Evolutionary conservation across 441 rosid genomes (phyloP), one percentile per base, ranked within the genome.

Genomic region (Brassica balearica): DNA sequence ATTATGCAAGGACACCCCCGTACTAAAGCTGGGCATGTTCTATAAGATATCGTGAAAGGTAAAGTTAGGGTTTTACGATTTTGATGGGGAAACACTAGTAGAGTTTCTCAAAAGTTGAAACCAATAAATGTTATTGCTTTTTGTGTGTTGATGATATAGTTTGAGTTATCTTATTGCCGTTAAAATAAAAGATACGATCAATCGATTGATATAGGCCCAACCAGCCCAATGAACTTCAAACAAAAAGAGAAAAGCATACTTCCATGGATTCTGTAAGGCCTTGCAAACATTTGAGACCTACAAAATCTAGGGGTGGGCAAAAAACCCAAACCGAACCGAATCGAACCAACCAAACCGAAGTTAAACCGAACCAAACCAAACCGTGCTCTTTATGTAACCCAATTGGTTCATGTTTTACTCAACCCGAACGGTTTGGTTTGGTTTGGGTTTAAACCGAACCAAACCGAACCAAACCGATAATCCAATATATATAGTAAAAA

Each of bases 231-330:
- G 34, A 23, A 60, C 15, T 22, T 14, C 64, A 25, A 55, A 61
- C 34, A 3, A 5, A 25, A 25, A 25, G 27, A 25, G 27, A 25
- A 3, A 25, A 25, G 27, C 23, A 27, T 51, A 25, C 15, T 27
- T 56, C 20, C 65, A 17, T 8, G 29, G 64, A 69, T 53, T 55
- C 6, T 69, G 48, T 53, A 34, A 64, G 77, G 58, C 77, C 56
- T 61, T 69, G 17, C 25, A 46, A 46, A 36, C 25, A 27, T 19
- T 48, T 25, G 59, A 76, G 17, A 63, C 43, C 46, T 62, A 34
- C 22, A 69, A 60, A 60, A 63, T 15, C 17, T 46, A 29, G 17
- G 41, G 17, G 17, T 15, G 17, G 17, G 17, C 17, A 15, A 15
- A 15, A 15, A 15, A 15, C 17, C 17, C 17, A 15, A 15, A 15